phyloP scores from a whole-genome alignment of 116 monocot genomes.

The Thalassia testudinum region DNA sequence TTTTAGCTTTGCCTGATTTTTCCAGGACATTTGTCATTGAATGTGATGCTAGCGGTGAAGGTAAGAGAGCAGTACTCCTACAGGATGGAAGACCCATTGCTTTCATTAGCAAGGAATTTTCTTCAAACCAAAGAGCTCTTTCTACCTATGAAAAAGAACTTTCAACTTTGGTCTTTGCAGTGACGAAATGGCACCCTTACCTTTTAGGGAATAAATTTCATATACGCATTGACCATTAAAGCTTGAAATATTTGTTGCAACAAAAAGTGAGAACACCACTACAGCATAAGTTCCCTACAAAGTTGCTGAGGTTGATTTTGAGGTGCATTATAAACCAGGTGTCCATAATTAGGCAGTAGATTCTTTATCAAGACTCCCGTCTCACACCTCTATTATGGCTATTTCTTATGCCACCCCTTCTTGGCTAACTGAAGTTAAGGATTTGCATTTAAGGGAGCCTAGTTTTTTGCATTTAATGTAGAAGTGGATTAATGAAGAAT shows the following conservation, averaged over 20 bases:
- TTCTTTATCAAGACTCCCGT: neutral
- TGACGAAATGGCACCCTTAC: constrained; percentile 1
- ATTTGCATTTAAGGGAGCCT: too few relatives aligned
- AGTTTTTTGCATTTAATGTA: too few relatives aligned
- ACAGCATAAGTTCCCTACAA: neutral
- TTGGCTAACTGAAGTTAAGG: too few relatives aligned
- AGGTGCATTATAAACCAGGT: neutral
- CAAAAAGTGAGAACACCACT: neutral
- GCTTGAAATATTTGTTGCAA: too few relatives aligned
- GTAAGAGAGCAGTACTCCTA: neutral
- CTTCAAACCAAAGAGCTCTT: too few relatives aligned
- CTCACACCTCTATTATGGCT: too few relatives aligned
- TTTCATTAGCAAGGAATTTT: constrained; percentile 1
- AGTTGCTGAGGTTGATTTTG: constrained; percentile 2
- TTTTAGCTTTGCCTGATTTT: too few relatives aligned
- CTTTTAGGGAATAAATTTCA: neutral
- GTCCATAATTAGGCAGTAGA: neutral
- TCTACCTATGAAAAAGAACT: constrained; percentile 3
- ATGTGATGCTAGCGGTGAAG: neutral
- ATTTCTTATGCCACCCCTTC: too few relatives aligned
- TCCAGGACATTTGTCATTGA: constrained; percentile 4
- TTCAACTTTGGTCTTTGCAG: neutral
- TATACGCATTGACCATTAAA: constrained; percentile 1
- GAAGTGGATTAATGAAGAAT: too few relatives aligned
- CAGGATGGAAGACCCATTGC: constrained; percentile 1